Conservation (phyloP, 495 filamentous ascomycete species). For the Hypoxylon trugodes region DNA sequence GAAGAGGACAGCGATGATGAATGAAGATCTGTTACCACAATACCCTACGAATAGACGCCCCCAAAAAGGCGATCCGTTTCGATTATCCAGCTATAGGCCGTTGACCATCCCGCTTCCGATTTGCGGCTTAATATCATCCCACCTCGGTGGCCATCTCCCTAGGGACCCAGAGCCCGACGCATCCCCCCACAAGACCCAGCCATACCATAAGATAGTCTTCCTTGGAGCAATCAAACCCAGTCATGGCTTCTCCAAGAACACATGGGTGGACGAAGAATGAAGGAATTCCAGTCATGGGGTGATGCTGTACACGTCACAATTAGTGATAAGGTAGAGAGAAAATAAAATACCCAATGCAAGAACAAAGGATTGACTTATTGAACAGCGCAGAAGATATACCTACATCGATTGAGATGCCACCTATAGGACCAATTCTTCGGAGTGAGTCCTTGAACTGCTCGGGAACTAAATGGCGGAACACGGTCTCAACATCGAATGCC, state of each 20-base stretch:
- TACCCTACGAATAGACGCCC: conserved; percentile 1
- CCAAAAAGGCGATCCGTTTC: neutral
- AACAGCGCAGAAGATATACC: conserved; percentile 54
- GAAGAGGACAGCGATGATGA: conserved; percentile 66
- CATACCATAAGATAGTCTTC: conserved; percentile 80
- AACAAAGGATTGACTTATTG: conserved; percentile 56
- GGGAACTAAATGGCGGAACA: conserved; percentile 76
- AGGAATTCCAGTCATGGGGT: conserved; percentile 77
- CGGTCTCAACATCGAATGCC: conserved; percentile 64
- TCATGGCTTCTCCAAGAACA: conserved; percentile 82
- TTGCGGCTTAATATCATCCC: conserved; percentile 11
- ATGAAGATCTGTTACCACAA: conserved; percentile 40
- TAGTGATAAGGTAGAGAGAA: conserved; percentile 52
- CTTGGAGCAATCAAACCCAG: conserved; percentile 59
- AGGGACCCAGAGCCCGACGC: conserved; percentile 77
- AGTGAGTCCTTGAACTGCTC: conserved; percentile 65
- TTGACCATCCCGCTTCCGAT: neutral
- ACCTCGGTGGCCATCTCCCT: conserved; percentile 56
- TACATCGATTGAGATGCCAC: conserved; percentile 80
- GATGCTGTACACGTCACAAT: conserved; percentile 67
- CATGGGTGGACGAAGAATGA: conserved; percentile 88
- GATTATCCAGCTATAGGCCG: neutral
- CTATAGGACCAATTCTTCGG: conserved; percentile 68
- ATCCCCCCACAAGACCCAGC: conserved; percentile 78
- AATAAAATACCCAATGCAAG: conserved; percentile 44